phyloP scores from a whole-genome alignment of 163 green algal species.

The Scenedesmus sp. region DNA sequence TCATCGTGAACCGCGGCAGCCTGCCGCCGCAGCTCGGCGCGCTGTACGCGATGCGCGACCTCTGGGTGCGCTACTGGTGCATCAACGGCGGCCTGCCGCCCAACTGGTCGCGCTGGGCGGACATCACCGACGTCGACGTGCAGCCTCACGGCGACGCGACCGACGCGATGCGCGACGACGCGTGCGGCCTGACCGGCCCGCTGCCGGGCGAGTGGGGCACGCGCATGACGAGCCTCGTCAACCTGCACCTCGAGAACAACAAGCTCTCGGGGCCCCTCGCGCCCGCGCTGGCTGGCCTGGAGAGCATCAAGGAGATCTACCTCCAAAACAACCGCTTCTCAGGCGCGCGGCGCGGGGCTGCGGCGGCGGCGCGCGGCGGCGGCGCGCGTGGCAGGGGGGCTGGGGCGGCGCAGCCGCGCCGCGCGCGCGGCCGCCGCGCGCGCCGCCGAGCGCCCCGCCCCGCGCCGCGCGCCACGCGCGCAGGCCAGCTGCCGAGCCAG shows the following conservation, averaged over 20 bases:
- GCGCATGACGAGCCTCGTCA: background rate
- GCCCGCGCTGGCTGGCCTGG: background rate
- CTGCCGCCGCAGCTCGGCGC: conserved; percentile 10
- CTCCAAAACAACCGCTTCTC: background rate
- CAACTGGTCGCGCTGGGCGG: background rate
- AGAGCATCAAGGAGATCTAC: background rate
- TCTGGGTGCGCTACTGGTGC: too few species aligned
- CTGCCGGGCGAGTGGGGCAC: background rate
- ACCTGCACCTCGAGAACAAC: background rate
- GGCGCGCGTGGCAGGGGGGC: too few species aligned
- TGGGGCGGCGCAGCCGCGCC: too few species aligned
- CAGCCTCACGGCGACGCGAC: background rate
- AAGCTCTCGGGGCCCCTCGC: background rate
- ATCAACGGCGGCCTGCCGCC: background rate
- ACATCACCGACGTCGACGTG: background rate
- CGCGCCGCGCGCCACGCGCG: too few species aligned
- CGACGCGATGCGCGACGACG: too few species aligned
- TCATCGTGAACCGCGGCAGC: background rate
- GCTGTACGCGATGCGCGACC: too few species aligned
- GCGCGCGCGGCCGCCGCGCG: too few species aligned
- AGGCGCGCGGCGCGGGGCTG: too few species aligned
- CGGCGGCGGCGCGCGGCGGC: too few species aligned
- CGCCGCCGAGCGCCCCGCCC: too few species aligned
- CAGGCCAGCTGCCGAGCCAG: too few species aligned
- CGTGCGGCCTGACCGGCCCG: background rate